Evolutionary conservation across 148 eudicot genomes (phyloP), one percentile per base, ranked within the genome.

Genomic region (Cornus controversa): DNA sequence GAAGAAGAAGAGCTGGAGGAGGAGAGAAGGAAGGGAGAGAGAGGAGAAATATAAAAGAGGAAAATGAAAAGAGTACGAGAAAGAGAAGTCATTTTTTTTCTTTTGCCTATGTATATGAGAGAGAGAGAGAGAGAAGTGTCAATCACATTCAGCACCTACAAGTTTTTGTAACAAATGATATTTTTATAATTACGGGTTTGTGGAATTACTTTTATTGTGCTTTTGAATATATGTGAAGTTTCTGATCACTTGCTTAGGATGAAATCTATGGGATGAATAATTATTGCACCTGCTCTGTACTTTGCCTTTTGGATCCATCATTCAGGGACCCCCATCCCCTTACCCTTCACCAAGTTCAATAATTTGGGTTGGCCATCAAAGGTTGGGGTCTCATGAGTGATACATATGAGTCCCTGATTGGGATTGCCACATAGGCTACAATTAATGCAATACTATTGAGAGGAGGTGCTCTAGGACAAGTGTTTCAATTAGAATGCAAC

Each of bases 221-320:
- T 67, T 75, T 82, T 76, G 23, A 10, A 5, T n/a, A n/a, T n/a
- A n/a, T 2, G 67, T 16, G 71, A 9, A 75, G 34, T 75, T 75
- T 15, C 37, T 62, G n/a, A n/a, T n/a, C n/a, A 66, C 34, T 84
- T 66, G 73, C 60, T 79, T 84, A 40, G 80, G 67, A 79, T 81
- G 84, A 76, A 80, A 58, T 80, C 75, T 16, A 81, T 82, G 83
- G 80, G 22, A 63, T 77, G 82, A 81, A 86, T 81, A 82, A 76
- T 40, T 40, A 40, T 83, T 86, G 85, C 74, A 66, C 37, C 54
- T 26, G 36, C 54, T 79, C 71, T 83, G 81, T 80, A 72, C 76
- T 80, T 82, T 78, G 80, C 76, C 84, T 78, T 78, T 82, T 79
- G 78, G 70, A 64, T 85, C 80, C 82, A 82, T 82, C 81, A 82